Conservation (phyloP, 2,329 filamentous ascomycete species). For the Leptodontidium sp. region DNA sequence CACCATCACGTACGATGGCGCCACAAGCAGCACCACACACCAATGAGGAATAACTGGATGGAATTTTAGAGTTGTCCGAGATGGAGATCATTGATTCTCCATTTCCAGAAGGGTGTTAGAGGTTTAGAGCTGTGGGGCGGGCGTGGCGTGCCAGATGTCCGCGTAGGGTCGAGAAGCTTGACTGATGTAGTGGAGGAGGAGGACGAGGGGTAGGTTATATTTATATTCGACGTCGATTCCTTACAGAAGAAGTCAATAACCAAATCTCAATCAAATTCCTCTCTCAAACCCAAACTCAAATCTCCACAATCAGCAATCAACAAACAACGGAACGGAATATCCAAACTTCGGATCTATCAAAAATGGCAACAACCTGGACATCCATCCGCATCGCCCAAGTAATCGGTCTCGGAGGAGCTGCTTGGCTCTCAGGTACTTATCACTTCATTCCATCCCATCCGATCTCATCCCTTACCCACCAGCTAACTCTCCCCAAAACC, state of each 20-base stretch:
- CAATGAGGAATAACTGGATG: background rate
- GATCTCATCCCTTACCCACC: no score
- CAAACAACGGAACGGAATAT: background rate
- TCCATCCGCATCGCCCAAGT: slow-evolving; percentile 22
- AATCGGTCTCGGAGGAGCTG: slow-evolving; percentile 19
- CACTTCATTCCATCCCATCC: background rate
- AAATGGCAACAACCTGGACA: slow-evolving; percentile 12
- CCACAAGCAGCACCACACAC: background rate
- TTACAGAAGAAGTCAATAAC: background rate
- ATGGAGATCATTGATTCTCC: background rate
- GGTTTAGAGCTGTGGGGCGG: background rate
- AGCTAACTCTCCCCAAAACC: no score
- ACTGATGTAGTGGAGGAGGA: background rate
- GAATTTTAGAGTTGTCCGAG: background rate
- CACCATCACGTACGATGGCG: background rate
- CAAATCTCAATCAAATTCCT: background rate
- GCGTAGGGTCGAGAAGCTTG: background rate
- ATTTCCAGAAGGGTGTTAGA: background rate
- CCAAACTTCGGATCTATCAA: background rate
- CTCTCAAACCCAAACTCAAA: background rate
- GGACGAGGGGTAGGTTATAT: background rate
- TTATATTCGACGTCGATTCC: background rate
- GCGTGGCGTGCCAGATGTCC: background rate
- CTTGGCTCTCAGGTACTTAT: slow-evolving; percentile 25
- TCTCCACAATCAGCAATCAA: background rate